Evolutionary conservation across 305 asterid genomes (phyloP), one percentile per base, ranked within the genome.

Genomic region (Ruellia speciosa): DNA sequence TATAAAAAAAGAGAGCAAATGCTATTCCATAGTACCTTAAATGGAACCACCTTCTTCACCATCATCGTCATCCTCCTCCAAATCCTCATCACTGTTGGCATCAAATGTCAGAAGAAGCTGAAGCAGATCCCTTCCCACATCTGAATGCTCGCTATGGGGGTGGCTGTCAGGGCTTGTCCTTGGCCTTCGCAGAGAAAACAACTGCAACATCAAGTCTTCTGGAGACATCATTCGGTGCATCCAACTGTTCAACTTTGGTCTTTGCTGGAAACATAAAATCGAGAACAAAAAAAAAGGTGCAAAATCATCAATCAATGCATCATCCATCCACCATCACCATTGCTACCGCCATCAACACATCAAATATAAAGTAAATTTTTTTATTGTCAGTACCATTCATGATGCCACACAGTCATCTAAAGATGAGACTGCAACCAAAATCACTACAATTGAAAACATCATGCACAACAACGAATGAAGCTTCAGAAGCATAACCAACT

Each of bases 251-350:
- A 71, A 51, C 59, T 63, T 70, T 35, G 85, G 81, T 56, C 71
- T 75, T 70, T 57, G 67, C 90, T 80, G 84, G n/a, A n/a, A n/a
- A n/a, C n/a, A n/a, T n/a, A n/a, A 76, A 86, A 79, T 77, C 66
- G 71, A 8, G 66, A 79, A 78, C 72, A 9, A 69, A 79, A 76
- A 71, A 49, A 71, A n/a, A n/a, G n/a, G n/a, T n/a, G n/a, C 60
- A 72, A 72, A 77, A 75, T 75, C 68, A 72, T 79, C 75, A 78
- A n/a, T n/a, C n/a, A n/a, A n/a, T n/a, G n/a, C n/a, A 71, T 54
- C 56, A 18, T 52, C 43, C 51, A 63, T n/a, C 55, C 60, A 39
- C 37, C 57, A 71, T 60, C 65, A 65, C 58, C 63, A 57, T 43
- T 70, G 43, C 37, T 72, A 58, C 3, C 47, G n/a, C n/a, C n/a